phyloP scores from a whole-genome alignment of 1,139 yeast species.

The Saccharomyces hybrid region DNA sequence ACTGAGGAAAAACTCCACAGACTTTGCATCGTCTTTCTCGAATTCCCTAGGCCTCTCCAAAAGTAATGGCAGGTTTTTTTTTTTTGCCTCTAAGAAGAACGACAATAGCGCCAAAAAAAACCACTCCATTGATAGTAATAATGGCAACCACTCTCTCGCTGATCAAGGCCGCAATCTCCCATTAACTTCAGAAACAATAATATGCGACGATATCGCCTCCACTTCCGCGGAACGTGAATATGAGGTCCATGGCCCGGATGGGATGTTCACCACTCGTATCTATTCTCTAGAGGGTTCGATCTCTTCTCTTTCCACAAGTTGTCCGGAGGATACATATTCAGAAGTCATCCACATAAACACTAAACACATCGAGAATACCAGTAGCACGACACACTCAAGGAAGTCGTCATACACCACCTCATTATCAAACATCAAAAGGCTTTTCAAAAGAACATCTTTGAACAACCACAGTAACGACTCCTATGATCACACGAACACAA shows the following conservation, averaged over 20 bases:
- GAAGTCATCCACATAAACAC: neutral
- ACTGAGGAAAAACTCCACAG: neutral
- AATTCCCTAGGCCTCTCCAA: neutral
- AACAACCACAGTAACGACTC: neutral
- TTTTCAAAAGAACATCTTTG: neutral
- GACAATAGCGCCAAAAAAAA: neutral
- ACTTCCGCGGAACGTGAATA: neutral
- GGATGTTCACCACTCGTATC: neutral
- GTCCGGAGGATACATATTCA: neutral
- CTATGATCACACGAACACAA: neutral
- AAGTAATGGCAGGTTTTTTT: neutral
- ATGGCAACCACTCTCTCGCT: neutral
- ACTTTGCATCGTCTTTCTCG: neutral
- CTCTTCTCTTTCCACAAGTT: neutral
- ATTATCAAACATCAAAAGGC: neutral
- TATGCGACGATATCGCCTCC: neutral
- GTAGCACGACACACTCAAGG: neutral
- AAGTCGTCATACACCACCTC: neutral
- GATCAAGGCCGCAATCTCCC: neutral
- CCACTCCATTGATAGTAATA: neutral
- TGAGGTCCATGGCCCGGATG: neutral
- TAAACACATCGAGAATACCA: neutral
- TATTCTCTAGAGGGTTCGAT: neutral
- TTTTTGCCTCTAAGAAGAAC: neutral
- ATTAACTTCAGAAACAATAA: neutral